Conservation (phyloP, 306 rosid genomes). For the Pyrus communis region DNA sequence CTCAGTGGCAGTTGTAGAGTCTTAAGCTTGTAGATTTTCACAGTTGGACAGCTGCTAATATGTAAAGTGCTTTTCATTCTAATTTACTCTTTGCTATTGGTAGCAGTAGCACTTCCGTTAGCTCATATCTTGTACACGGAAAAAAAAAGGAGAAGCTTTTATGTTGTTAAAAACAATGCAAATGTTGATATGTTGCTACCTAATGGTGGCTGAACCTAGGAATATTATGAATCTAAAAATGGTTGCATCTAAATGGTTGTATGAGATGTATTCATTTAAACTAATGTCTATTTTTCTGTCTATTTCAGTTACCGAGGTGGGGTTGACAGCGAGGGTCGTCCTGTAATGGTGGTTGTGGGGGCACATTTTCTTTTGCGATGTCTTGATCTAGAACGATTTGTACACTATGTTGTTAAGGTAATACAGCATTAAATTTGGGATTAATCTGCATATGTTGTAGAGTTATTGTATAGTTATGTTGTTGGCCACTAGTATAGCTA, state of each 20-base stretch:
- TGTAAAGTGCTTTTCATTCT: not conserved
- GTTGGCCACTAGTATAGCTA: not conserved
- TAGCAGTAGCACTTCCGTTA: not conserved
- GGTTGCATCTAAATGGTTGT: not conserved
- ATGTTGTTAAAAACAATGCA: not conserved
- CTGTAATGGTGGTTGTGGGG: conserved; percentile 95
- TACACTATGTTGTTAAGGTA: conserved; percentile 81
- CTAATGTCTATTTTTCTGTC: not conserved
- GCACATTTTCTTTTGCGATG: conserved; percentile 95
- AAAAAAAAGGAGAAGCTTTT: not conserved
- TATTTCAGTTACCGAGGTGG: conserved; percentile 90
- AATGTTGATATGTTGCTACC: not conserved
- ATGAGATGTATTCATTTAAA: not conserved
- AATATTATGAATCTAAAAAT: not conserved
- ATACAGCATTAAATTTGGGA: conserved; percentile 12
- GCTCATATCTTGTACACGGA: not conserved
- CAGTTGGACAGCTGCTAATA: not conserved
- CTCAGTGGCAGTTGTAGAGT: not conserved
- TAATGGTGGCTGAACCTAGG: not conserved
- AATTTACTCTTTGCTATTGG: not conserved
- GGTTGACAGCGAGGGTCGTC: conserved; percentile 91
- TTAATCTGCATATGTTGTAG: not conserved
- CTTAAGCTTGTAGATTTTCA: not conserved
- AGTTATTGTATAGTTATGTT: not conserved
- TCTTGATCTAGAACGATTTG: conserved; percentile 93